A percentile compares a stretch with the other conserved stretches of the same genome.
Conservation (phyloP, 352 stramenopile species). For the Plasmopara viticola region DNA sequence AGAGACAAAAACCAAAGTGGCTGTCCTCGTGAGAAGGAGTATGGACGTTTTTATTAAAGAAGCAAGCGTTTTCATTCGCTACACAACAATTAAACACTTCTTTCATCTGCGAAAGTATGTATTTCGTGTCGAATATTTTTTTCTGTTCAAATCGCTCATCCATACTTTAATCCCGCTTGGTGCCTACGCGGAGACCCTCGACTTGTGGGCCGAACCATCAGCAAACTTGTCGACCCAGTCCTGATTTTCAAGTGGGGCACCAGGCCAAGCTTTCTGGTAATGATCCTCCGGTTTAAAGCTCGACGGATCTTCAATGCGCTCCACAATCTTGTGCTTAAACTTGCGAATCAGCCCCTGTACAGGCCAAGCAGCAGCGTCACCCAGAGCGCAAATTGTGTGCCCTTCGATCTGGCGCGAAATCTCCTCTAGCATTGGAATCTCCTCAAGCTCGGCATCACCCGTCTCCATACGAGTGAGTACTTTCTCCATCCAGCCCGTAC, state of each 20-base stretch:
- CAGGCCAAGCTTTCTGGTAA: constrained; percentile 94
- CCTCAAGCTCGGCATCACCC: constrained; percentile 94
- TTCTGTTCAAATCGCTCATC: constrained; percentile 17
- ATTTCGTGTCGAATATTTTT: constrained; percentile 20
- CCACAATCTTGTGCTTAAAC: constrained; percentile 98
- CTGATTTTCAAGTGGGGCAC: constrained; percentile 93
- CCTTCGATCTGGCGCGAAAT: constrained; percentile 99
- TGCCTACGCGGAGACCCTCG: constrained; percentile 37
- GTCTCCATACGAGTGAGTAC: constrained; percentile 98
- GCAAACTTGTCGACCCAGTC: constrained; percentile 93
- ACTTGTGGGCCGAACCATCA: constrained; percentile 88
- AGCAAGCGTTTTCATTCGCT: background rate
- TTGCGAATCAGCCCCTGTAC: constrained; percentile 98
- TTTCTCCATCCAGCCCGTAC: constrained; percentile 96
- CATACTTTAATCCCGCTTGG: constrained; percentile 4
- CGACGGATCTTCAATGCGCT: constrained; percentile 95
- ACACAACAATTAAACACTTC: background rate
- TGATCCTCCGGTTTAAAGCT: constrained; percentile 93
- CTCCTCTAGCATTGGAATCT: constrained; percentile 99
- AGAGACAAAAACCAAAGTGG: constrained; percentile 71
- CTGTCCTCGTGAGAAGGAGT: constrained; percentile 18
- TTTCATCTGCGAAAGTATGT: constrained; percentile 16
- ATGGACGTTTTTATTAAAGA: too few species aligned
- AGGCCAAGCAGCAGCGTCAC: constrained; percentile 98
- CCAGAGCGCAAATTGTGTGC: constrained; percentile 99